These are phyloP conservation scores for Cercospora nicotianae DNA, from an alignment of 2,329 filamentous ascomycete species.

Conservation along the genomic window DNA sequence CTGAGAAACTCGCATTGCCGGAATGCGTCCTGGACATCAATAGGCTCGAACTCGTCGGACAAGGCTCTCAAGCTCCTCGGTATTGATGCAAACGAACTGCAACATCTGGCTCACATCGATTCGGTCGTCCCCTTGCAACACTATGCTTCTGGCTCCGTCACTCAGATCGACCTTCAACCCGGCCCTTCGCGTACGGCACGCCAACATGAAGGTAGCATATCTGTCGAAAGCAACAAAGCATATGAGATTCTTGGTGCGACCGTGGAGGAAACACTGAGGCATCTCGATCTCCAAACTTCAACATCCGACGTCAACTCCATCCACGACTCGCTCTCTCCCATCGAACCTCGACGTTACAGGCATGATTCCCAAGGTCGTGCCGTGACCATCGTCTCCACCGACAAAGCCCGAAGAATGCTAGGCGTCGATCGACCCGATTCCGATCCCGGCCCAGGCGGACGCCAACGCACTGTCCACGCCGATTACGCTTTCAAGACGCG, in stretches of 20 bases:
- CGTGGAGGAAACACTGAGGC: background rate
- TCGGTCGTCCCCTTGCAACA: constrained; percentile 7
- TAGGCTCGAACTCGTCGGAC: background rate
- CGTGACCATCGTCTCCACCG: background rate
- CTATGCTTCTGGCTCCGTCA: constrained; percentile 6
- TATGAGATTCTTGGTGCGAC: background rate
- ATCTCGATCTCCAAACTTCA: background rate
- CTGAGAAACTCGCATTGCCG: background rate
- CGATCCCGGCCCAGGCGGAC: background rate
- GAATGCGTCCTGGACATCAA: constrained; percentile 1
- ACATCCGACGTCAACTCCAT: constrained; percentile 1
- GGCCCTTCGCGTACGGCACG: background rate
- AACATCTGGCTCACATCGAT: constrained; percentile 11
- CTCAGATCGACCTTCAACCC: constrained; percentile 6
- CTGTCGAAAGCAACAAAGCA: background rate
- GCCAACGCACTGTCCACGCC: background rate
- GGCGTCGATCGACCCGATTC: constrained; percentile 13
- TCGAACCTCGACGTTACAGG: background rate
- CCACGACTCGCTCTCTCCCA: constrained; percentile 1
- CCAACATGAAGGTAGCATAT: background rate
- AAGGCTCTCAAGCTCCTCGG: constrained; percentile 9
- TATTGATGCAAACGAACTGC: constrained; percentile 7
- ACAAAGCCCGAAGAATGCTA: constrained; percentile 10
- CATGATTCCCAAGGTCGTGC: background rate
- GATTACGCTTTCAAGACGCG: background rate